Evolutionary conservation across 163 green algal genomes (phyloP).

Genomic region (Volvox carteri): DNA sequence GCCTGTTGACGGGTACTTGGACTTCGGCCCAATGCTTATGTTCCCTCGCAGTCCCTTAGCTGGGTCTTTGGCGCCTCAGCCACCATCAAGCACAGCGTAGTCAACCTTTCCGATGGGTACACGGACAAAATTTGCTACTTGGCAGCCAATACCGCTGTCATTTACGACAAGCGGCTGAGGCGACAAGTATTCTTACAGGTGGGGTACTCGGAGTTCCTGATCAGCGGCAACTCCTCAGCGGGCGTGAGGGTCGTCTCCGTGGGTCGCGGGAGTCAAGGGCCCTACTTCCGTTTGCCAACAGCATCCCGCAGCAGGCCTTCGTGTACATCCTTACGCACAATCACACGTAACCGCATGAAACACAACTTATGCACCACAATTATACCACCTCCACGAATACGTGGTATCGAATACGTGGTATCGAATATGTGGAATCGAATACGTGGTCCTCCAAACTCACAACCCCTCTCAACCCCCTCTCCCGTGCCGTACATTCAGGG

Average conservation of each 20-base stretch:
- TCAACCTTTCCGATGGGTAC: conserved; percentile 75
- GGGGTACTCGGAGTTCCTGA: background rate
- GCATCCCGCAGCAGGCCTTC: no score
- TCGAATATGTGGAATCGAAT: no score
- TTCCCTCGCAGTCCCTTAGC: conserved; percentile 67
- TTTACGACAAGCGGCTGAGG: conserved; percentile 69
- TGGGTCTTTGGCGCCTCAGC: conserved; percentile 73
- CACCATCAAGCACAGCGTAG: conserved; percentile 58
- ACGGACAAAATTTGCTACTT: conserved; percentile 73
- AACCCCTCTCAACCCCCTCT: background rate
- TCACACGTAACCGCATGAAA: no score
- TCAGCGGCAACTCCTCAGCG: background rate
- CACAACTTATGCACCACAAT: no score
- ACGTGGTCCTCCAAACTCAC: no score
- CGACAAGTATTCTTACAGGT: conserved; percentile 77
- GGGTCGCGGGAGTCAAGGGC: background rate
- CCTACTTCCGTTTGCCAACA: no score
- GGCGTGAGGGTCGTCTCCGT: background rate
- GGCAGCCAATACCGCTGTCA: conserved; percentile 76
- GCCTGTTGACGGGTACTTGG: background rate
- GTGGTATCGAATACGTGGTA: no score
- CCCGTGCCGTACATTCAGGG: conserved; percentile 65
- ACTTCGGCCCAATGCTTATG: background rate
- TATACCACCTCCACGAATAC: no score
- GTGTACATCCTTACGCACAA: no score